Conservation (phyloP, 192 early-diverging fungal genomes). For the Gaertneriomyces semiglobifer region DNA sequence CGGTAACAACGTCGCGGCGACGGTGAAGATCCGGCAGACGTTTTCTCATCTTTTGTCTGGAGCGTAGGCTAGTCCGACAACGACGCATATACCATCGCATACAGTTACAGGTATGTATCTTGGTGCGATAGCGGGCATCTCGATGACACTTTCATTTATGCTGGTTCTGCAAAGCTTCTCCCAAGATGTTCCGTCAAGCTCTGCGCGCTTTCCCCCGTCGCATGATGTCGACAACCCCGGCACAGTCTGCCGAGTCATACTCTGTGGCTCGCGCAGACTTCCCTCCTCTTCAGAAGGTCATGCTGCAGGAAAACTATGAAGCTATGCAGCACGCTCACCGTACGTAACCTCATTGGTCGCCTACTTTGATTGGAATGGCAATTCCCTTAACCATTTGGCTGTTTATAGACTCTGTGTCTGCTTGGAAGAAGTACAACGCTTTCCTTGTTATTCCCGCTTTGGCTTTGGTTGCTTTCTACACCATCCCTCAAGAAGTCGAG, state of each 20-base stretch:
- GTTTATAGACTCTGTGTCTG: slow-evolving; percentile 33
- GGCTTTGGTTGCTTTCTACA: slow-evolving; percentile 28
- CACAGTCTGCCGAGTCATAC: background rate
- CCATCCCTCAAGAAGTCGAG: slow-evolving; percentile 40
- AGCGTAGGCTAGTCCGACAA: too few relatives aligned
- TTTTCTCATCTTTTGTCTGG: too few relatives aligned
- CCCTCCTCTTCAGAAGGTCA: slow-evolving; percentile 29
- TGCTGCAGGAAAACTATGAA: slow-evolving; percentile 33
- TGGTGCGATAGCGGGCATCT: too few relatives aligned
- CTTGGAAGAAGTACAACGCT: slow-evolving; percentile 46
- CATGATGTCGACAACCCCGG: slow-evolving; percentile 8
- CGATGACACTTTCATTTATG: too few relatives aligned
- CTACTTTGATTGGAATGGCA: background rate
- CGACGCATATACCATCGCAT: too few relatives aligned
- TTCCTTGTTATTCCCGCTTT: slow-evolving; percentile 47
- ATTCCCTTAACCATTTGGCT: background rate
- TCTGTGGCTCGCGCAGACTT: slow-evolving; percentile 9
- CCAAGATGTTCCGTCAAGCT: background rate
- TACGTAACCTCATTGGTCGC: slow-evolving; percentile 11
- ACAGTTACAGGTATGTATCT: too few relatives aligned
- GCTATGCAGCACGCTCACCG: slow-evolving; percentile 30
- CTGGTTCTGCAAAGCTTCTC: too few relatives aligned
- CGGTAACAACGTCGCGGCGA: too few relatives aligned
- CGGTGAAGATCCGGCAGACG: too few relatives aligned
- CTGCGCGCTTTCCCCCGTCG: slow-evolving; percentile 19